Base-by-base conservation (phyloP, 306 rosid species). In the Cercis canadensis region DNA sequence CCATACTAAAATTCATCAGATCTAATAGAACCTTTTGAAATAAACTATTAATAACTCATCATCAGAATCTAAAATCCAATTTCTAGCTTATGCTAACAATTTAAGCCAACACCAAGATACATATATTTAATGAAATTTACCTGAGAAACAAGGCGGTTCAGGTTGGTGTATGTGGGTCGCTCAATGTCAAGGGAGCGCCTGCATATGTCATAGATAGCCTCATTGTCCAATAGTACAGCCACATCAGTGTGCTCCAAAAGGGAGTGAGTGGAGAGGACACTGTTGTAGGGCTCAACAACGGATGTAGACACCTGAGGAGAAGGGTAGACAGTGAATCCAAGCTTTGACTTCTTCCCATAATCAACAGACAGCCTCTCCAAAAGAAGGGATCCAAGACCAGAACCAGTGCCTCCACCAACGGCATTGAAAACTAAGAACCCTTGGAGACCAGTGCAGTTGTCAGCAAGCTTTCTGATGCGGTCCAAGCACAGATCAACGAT, bases 221-320 rank as follows among this genome's bases (percentile, higher is more conserved):
- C 98, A 55, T 92, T 92, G 83, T 92, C 98, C 60, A 92, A 76
- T 0, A 92, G 96, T 0, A 92, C 96, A 29, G 98, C 83, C 31
- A 92, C 98, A 79, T 92, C 96, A 1, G 98, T 92, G 83, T 92
- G 98, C 77, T 90, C 96, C 59, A 90, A 72, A 47, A 92, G 96
- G 41, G 98, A 88, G 72, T 92, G 98, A n/a, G 98, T 92, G 15
- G 96, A 90, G 47, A 92, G 96, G 49, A 92, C 96, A 72, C 98
- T 92, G 86, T 92, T 92, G 87, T 92, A 92, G 13, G 96, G 98
- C 82, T 92, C 98, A 63, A 92, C 98, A 74, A 92, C 98, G 65
- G 98, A 88, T 66, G 98, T 92, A 16, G 98, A 92, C 6, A 92
- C 96, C 75, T 90, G 96, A 45, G 98, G 98, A 5, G 98, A 92